Evolutionary conservation across 1,284 basidiomycete genomes (phyloP), one percentile per base, ranked within the genome.

Genomic region (Pyrrhoderma noxium): DNA sequence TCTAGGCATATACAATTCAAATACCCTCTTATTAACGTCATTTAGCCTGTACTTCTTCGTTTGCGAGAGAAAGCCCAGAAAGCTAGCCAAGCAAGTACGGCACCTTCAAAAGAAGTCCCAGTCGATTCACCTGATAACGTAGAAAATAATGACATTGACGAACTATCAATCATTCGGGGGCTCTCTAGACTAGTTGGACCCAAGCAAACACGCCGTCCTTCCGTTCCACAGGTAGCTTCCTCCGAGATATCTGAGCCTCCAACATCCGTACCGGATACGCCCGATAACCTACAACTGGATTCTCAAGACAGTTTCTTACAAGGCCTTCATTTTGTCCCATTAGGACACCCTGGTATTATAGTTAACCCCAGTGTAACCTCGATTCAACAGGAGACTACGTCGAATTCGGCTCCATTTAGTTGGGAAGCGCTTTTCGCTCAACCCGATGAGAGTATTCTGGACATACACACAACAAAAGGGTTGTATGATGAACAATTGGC

Each of bases 41-140:
- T 31, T 16, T 21, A 48, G 46, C 46, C 46, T 11, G 46, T 48
- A 34, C 46, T 48, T 16, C 11, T 38, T n/a, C 46, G 46, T 7
- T 35, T 48, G 8, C 35, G 34, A n/a, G 46, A 48, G n/a, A 36
- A 39, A n/a, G 46, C 46, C 18, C 34, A 5, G 19, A 27, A 38
- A 48, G 46, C 46, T 14, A 48, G 14, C 11, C 16, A 39, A 22
- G 16, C 35, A 19, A 11, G 38, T 27, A 36, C 21, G 11, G 35
- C 23, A n/a, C 35, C 46, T 19, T 11, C 35, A 2, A 36, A 7
- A 18, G 19, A 11, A 9, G 14, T 19, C 7, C 7, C 46, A 3
- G 8, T 2, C 13, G 11, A 21, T 3, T 11, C 21, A 21, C 16
- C 2, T 23, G 36, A 13, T 19, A n/a, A 19, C 8, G n/a, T 19